Percentiles rank a stretch among this genome's conserved stretches.
phyloP scores from a whole-genome alignment of 768 basidiomycete genomes.

The Lactarius vividus region DNA sequence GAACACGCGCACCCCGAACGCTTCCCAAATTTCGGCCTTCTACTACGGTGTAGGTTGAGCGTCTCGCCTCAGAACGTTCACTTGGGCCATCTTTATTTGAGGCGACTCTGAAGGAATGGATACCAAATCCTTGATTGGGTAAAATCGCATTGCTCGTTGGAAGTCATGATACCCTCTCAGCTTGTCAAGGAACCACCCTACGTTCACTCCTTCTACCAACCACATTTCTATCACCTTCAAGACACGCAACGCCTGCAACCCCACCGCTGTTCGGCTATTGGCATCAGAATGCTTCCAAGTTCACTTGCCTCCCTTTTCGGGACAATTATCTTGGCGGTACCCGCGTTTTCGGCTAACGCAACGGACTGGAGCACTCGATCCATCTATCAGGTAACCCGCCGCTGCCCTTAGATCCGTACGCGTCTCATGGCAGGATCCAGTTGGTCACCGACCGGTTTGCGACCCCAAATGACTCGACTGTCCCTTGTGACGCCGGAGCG shows the following conservation, averaged over 20 bases:
- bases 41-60: neutral
- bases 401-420: neutral
- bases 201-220: neutral
- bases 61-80: neutral
- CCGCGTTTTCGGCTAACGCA: constrained; percentile 40
- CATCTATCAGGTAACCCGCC: constrained; percentile 48
- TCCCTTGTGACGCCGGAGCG: constrained; percentile 45
- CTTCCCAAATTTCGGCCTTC: neutral
- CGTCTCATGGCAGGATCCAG: constrained; percentile 27
- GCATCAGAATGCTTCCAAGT: neutral
- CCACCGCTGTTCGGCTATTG: neutral
- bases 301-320: neutral
- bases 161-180: constrained; percentile 1
- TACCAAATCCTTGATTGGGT: constrained; percentile 17
- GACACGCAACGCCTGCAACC: constrained; percentile 1
- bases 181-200: neutral
- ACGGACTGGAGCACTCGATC: constrained; percentile 51
- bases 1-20: neutral
- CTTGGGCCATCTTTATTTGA: neutral
- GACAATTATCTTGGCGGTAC: constrained; percentile 11
- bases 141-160: neutral
- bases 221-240: constrained; percentile 12
- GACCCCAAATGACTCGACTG: constrained; percentile 39
- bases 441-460: constrained; percentile 63
- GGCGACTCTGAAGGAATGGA: neutral